A percentile compares a stretch with the other conserved stretches of the same genome.
phyloP scores from a whole-genome alignment of 2,329 filamentous ascomycete genomes.

The Paecilomyces formosus region DNA sequence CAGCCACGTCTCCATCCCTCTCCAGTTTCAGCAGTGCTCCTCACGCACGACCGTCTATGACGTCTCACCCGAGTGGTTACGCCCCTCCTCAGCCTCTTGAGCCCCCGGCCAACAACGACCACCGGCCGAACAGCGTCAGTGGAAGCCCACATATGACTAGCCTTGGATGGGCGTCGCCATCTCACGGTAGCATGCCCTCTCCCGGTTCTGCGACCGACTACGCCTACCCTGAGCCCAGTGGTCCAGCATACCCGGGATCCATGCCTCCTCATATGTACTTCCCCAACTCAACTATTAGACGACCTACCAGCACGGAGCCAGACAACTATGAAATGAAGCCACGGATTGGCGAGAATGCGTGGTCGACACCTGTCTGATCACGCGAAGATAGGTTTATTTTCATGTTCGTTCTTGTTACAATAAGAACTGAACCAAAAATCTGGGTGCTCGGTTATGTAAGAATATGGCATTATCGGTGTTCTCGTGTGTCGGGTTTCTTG shows the following conservation, averaged over 20 bases:
- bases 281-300: conserved; percentile 58
- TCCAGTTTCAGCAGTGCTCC: conserved; percentile 49
- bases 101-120: conserved; percentile 69
- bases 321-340: conserved; percentile 58
- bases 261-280: conserved; percentile 64
- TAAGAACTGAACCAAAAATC: background rate
- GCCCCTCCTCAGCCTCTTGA: conserved; percentile 80
- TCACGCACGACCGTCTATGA: conserved; percentile 53
- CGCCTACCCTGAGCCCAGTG: conserved; percentile 67
- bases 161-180: conserved; percentile 80
- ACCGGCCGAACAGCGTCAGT: conserved; percentile 64
- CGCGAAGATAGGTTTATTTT: background rate
- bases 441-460: background rate
- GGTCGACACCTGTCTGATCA: conserved; percentile 28
- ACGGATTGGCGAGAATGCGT: conserved; percentile 26
- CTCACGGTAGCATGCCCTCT: conserved; percentile 64
- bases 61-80: conserved; percentile 77
- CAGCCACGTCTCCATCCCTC: conserved; percentile 58
- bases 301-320: conserved; percentile 69
- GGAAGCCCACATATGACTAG: conserved; percentile 80
- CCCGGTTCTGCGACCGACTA: conserved; percentile 67
- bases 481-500: background rate
- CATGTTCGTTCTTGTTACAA: background rate
- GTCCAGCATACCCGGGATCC: conserved; percentile 40
- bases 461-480: background rate